A percentile compares a stretch with the other conserved stretches of the same genome.
Evolutionary conservation across 352 stramenopile genomes (phyloP).

Genomic region (Phytophthora tentaculata): DNA sequence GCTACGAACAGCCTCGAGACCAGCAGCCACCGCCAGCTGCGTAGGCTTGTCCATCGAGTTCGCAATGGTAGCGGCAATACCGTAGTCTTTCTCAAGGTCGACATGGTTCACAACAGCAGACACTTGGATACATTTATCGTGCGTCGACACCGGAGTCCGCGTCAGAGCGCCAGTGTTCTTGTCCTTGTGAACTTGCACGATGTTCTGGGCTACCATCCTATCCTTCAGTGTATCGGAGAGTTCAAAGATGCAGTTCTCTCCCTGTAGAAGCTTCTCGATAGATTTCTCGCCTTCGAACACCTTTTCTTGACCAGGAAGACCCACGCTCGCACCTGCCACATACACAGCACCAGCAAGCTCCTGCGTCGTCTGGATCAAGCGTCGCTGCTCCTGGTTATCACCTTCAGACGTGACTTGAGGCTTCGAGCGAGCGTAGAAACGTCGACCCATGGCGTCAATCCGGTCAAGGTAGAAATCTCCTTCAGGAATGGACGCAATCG

Average conservation of each 20-base stretch:
- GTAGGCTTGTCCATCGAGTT: conserved; percentile 96
- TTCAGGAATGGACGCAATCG: conserved; percentile 61
- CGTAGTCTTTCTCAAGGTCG: conserved; percentile 82
- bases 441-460: conserved; percentile 91
- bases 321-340: conserved; percentile 92
- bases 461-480: conserved; percentile 93
- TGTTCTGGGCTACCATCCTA: conserved; percentile 93
- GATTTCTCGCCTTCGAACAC: conserved; percentile 82
- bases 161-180: conserved; percentile 52
- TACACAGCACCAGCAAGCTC: conserved; percentile 72
- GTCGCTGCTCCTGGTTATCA: conserved; percentile 14
- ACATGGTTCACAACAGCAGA: conserved; percentile 84
- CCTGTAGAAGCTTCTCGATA: conserved; percentile 88
- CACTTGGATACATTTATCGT: conserved; percentile 84
- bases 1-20: conserved; percentile 94
- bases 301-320: conserved; percentile 81
- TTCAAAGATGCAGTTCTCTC: conserved; percentile 90
- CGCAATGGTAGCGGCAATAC: conserved; percentile 88
- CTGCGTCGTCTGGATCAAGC: conserved; percentile 46
- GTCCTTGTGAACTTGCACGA: conserved; percentile 70
- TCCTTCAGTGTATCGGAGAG: conserved; percentile 65
- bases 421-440: conserved; percentile 79
- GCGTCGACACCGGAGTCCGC: conserved; percentile 45
- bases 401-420: conserved; percentile 1
- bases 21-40: conserved; percentile 94